These are phyloP conservation scores for Aspergillus kassunensis DNA, from an alignment of 495 filamentous ascomycete genomes.

Conservation along the genomic window DNA sequence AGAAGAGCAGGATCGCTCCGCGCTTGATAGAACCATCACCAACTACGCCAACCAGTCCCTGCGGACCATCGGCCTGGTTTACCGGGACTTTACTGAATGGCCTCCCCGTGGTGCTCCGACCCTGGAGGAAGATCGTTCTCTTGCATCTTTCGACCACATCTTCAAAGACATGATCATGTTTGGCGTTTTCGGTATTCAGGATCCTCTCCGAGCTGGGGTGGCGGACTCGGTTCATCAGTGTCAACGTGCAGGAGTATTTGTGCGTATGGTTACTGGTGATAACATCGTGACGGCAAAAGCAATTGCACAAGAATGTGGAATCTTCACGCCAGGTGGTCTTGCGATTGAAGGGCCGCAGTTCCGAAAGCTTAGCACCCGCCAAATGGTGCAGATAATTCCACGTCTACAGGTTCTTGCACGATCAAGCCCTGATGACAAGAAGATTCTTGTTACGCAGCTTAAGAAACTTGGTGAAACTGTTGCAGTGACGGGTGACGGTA, in stretches of 20 bases:
- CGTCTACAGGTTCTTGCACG: conserved; percentile 79
- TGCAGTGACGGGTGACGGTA: conserved; percentile 90
- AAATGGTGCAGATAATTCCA: conserved; percentile 70
- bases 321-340: conserved; percentile 67
- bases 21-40: conserved; percentile 62
- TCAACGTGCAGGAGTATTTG: conserved; percentile 74
- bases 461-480: conserved; percentile 87
- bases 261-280: conserved; percentile 91
- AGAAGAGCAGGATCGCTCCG: conserved; percentile 53
- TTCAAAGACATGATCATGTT: conserved; percentile 75
- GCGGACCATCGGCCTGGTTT: conserved; percentile 80
- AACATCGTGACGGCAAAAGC: conserved; percentile 82
- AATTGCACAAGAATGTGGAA: conserved; percentile 80
- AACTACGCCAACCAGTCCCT: conserved; percentile 78
- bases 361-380: conserved; percentile 57
- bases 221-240: conserved; percentile 70
- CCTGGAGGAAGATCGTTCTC: conserved; percentile 62
- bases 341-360: conserved; percentile 84
- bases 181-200: conserved; percentile 81
- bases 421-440: conserved; percentile 82
- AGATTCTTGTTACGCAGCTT: conserved; percentile 70
- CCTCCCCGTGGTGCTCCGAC: conserved; percentile 66
- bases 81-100: conserved; percentile 87
- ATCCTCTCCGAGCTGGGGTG: conserved; percentile 77
- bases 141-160: conserved; percentile 74